A percentile compares a stretch with the other conserved stretches of the same genome.
These are phyloP conservation scores for Carpinus viminea DNA, from an alignment of 306 rosid species.

Conservation along the genomic window DNA sequence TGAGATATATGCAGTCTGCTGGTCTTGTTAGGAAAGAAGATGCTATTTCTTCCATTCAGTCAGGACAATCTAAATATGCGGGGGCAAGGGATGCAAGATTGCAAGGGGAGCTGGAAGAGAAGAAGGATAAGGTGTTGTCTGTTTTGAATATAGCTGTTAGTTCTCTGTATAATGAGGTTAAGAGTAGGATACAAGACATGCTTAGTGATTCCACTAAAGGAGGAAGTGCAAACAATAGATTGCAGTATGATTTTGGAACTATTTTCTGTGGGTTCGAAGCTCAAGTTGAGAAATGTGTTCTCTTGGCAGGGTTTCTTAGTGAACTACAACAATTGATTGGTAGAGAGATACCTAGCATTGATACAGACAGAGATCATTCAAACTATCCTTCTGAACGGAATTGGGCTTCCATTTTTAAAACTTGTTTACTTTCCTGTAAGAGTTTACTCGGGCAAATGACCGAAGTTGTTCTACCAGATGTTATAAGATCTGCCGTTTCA, in stretches of 20 bases:
- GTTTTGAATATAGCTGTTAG: constrained; percentile 59
- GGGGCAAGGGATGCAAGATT: constrained; percentile 43
- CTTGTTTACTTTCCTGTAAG: constrained; percentile 62
- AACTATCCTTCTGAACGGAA: constrained; percentile 56
- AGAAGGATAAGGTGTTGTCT: constrained; percentile 52
- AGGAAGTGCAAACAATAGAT: constrained; percentile 42
- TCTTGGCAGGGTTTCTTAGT: constrained; percentile 66
- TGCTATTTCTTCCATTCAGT: constrained; percentile 44
- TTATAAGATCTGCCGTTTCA: constrained; percentile 77
- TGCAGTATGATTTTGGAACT: constrained; percentile 55
- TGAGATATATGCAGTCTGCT: constrained; percentile 69
- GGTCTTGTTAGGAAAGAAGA: constrained; percentile 59
- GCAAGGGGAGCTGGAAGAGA: constrained; percentile 56
- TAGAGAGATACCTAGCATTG: constrained; percentile 42
- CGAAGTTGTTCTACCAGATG: constrained; percentile 74
- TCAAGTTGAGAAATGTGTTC: constrained; percentile 84
- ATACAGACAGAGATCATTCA: constrained; percentile 37
- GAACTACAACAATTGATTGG: constrained; percentile 59
- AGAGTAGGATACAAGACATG: constrained; percentile 47
- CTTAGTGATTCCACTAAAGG: constrained; percentile 42
- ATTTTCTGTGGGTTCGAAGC: constrained; percentile 68
- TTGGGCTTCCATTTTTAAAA: constrained; percentile 76
- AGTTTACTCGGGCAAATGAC: constrained; percentile 74
- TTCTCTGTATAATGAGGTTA: constrained; percentile 59
- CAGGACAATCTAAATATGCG: constrained; percentile 47